These are phyloP conservation scores for Tetracladium setigerum DNA, from an alignment of 495 filamentous ascomycete genomes.

Conservation along the genomic window DNA sequence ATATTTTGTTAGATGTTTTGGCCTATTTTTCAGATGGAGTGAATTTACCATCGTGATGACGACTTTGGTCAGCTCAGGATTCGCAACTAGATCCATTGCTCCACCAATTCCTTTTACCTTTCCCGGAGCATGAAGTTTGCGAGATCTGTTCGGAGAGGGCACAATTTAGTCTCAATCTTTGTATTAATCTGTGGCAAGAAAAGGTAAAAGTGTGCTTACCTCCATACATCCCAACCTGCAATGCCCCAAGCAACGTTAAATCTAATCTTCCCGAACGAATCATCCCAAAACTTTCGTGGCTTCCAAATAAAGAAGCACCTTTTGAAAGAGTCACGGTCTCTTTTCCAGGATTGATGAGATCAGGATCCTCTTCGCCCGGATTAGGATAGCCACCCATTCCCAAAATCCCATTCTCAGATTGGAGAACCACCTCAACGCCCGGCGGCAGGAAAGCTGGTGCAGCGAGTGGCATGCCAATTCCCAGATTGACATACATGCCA, in stretches of 20 bases:
- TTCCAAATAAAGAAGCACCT: constrained; percentile 15
- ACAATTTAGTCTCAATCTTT: background rate
- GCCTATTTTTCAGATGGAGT: background rate
- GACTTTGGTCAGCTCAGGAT: constrained; percentile 15
- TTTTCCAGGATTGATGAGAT: constrained; percentile 18
- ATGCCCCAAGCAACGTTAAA: constrained; percentile 15
- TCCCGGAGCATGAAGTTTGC: constrained; percentile 20
- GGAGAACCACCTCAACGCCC: constrained; percentile 13
- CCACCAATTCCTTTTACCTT: constrained; percentile 20
- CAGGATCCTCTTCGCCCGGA: constrained; percentile 16
- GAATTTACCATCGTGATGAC: constrained; percentile 15
- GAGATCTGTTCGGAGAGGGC: constrained; percentile 1
- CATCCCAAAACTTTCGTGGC: constrained; percentile 18
- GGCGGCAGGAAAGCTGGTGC: constrained; percentile 11
- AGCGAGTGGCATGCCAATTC: constrained; percentile 17
- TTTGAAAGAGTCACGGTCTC: constrained; percentile 12
- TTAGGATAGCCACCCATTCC: constrained; percentile 14
- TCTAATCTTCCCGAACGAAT: constrained; percentile 15
- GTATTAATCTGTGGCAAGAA: background rate
- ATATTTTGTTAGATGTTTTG: background rate
- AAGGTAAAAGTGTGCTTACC: constrained; percentile 3
- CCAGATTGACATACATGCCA: constrained; percentile 17
- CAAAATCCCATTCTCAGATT: constrained; percentile 18
- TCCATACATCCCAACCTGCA: constrained; percentile 14
- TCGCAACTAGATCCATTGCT: constrained; percentile 18